These are phyloP conservation scores for Yamadazyma triangularis DNA, from an alignment of 1,139 yeast genomes.

Conservation along the genomic window DNA sequence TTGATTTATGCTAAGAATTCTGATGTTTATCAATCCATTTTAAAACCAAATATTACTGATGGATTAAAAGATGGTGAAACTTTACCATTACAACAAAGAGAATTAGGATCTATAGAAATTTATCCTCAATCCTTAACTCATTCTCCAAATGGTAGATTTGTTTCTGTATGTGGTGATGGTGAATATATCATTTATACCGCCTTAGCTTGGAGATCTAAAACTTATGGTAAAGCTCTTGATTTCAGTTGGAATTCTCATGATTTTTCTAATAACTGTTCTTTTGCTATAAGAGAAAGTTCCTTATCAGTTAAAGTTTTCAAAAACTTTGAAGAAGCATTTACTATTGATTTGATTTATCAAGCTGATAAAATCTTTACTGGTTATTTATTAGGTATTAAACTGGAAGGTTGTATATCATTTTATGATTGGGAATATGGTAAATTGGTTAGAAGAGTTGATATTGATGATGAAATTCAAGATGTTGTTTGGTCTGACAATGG, in stretches of 20 bases:
- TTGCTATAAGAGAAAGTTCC: slow-evolving; percentile 73
- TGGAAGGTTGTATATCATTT: slow-evolving; percentile 77
- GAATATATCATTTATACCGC: slow-evolving; percentile 96
- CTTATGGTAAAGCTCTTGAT: slow-evolving; percentile 86
- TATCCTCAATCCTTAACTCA: slow-evolving; percentile 85
- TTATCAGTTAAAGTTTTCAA: slow-evolving; percentile 68
- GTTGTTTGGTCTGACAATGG: slow-evolving; percentile 94
- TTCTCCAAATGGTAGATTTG: slow-evolving; percentile 97
- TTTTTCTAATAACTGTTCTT: slow-evolving; percentile 59
- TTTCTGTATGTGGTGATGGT: slow-evolving; percentile 96
- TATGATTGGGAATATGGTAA: slow-evolving; percentile 91
- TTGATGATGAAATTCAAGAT: slow-evolving; percentile 66
- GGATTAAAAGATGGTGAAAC: slow-evolving; percentile 78
- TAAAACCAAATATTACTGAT: slow-evolving; percentile 62
- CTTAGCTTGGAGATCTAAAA: slow-evolving; percentile 95
- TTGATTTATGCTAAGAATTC: slow-evolving; percentile 88
- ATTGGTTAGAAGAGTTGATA: slow-evolving; percentile 79
- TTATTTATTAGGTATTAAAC: slow-evolving; percentile 74
- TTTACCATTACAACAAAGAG: slow-evolving; percentile 73
- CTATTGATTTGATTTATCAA: slow-evolving; percentile 63
- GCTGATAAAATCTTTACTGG: slow-evolving; percentile 88
- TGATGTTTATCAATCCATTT: slow-evolving; percentile 80
- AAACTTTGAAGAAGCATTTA: slow-evolving; percentile 76
- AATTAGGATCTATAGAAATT: slow-evolving; percentile 86
- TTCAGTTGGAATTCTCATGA: slow-evolving; percentile 92